These are phyloP conservation scores for Russula griseocarnosa DNA, from an alignment of 768 basidiomycete species.

Conservation along the genomic window DNA sequence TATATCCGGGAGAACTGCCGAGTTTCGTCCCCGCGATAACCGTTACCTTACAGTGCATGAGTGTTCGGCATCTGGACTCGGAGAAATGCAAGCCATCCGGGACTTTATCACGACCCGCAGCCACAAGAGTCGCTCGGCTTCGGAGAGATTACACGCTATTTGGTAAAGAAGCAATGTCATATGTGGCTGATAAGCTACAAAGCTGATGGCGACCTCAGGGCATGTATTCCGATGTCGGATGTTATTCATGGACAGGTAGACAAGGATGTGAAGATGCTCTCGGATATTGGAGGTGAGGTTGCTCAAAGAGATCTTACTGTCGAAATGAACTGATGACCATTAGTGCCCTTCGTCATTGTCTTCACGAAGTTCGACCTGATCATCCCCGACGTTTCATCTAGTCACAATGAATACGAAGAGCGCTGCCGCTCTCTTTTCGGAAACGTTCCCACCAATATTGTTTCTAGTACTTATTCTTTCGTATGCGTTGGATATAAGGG, in stretches of 20 bases:
- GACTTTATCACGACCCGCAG: not conserved
- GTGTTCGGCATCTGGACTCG: not conserved
- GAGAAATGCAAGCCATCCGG: not conserved
- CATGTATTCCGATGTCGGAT: slow-evolving; percentile 11
- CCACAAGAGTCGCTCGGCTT: not conserved
- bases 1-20: not conserved
- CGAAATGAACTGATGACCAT: not conserved
- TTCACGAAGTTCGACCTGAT: slow-evolving; percentile 12
- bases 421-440: not conserved
- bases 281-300: slow-evolving; percentile 8
- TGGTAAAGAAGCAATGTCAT: not conserved
- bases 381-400: too few species aligned
- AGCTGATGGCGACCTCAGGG: slow-evolving; percentile 3
- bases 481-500: not conserved
- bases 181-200: not conserved
- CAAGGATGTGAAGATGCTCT: not conserved
- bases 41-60: not conserved
- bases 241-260: not conserved
- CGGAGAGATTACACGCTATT: slow-evolving; percentile 17
- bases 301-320: too few species aligned
- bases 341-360: slow-evolving; percentile 14
- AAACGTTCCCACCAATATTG: not conserved
- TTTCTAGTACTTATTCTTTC: slow-evolving; percentile 7
- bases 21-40: not conserved
- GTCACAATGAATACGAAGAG: not conserved